Percentiles rank a stretch among this genome's conserved stretches.
Evolutionary conservation across 1,139 yeast genomes (phyloP).

Genomic region (Suhomyces terraborum): DNA sequence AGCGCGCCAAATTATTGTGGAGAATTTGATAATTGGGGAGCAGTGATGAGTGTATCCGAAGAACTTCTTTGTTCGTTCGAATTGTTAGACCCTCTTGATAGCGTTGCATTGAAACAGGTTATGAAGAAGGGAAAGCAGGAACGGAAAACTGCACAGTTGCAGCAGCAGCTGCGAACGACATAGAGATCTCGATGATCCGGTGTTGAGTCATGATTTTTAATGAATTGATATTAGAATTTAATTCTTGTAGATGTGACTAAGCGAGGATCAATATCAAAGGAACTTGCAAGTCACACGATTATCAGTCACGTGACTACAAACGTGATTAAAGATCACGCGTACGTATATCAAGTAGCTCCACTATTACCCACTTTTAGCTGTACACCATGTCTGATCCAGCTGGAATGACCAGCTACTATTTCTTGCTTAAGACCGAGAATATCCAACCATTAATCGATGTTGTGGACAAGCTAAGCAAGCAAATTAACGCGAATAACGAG

Average conservation of each 20-base stretch:
- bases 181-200: slow-evolving; percentile 4
- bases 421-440: slow-evolving; percentile 42
- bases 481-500: slow-evolving; percentile 29
- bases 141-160: slow-evolving; percentile 57
- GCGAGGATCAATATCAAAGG: no score
- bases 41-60: slow-evolving; percentile 95
- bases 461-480: slow-evolving; percentile 25
- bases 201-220: slow-evolving; percentile 5
- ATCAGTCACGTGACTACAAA: slow-evolving; percentile 1
- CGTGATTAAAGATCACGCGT: background rate
- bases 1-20: slow-evolving; percentile 98
- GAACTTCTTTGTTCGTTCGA: slow-evolving; percentile 91
- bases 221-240: slow-evolving; percentile 3
- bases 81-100: slow-evolving; percentile 88
- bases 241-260: background rate
- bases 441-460: slow-evolving; percentile 33
- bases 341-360: background rate
- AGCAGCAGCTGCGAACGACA: slow-evolving; percentile 15
- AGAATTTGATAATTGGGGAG: slow-evolving; percentile 98
- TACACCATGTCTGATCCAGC: slow-evolving; percentile 4
- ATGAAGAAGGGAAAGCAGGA: slow-evolving; percentile 87
- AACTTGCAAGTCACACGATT: no score
- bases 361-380: no score
- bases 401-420: slow-evolving; percentile 15
- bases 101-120: slow-evolving; percentile 88